Evolutionary conservation across 108 stramenopile species (phyloP), one percentile per base, ranked within the genome.

Genomic region (Cyclostephanos tholiformis): DNA sequence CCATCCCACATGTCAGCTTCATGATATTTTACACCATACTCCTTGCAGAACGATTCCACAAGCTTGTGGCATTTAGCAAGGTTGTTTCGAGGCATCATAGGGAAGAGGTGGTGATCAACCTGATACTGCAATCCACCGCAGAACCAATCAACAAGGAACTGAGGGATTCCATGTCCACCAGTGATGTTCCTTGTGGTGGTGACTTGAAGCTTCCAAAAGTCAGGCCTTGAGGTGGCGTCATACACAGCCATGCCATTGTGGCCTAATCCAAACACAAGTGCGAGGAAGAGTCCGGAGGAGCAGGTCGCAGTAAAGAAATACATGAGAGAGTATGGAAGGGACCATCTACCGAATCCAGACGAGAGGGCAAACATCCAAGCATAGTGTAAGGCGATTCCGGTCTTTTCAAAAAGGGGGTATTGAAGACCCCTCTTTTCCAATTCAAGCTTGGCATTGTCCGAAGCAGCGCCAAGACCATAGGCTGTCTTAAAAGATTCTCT

Each of bases 31-130:
- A 99, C 97, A 32, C 91, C 93, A 87, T 98, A 94, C 67, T 98
- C 93, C 91, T 98, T 97, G 93, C 97, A 99, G 82, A 98, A 97
- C 1, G 87, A 86, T 43, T 87, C 85, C 0, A 99, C 98, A 65
- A 98, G 77, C 61, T 86, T 80, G 86, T 97, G 95, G 38, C 89
- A 84, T 85, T 93, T 94, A 3, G 51, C 52, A 49, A 98, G 77
- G 84, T 97, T 97, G 90, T 99, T 96, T 58, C 98, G 82, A 9
- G 99, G 99, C 78, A 98, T 83, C 71, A 81, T 87, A 20, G 99
- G 99, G 89, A 99, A 99, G 56, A 99, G 87, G 86, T 99, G 99
- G 79, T 99, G 99, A 64, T 99, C 99, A 9, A 99, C 97, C 85
- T 99, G 99, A 61, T 97, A 98, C 70, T 99, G 97, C 11, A 99